These are phyloP conservation scores for Suhomyces choctaworum DNA, from an alignment of 1,139 yeast species.

Conservation along the genomic window DNA sequence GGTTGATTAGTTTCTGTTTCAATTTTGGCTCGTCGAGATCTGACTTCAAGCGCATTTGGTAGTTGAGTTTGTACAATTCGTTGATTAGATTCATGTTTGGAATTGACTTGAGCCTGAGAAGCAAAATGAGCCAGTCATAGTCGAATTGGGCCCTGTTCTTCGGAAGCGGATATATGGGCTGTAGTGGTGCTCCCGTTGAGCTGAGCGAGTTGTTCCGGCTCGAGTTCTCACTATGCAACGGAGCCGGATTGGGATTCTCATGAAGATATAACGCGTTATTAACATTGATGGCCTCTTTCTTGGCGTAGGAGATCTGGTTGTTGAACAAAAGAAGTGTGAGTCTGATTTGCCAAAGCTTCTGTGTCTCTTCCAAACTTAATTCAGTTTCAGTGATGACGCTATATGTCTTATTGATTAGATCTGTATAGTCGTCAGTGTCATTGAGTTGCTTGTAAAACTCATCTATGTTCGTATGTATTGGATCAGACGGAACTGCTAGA, in stretches of 20 bases:
- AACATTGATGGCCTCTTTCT: conserved; percentile 39
- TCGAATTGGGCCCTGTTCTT: conserved; percentile 30
- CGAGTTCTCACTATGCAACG: conserved; percentile 1
- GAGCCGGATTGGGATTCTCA: conserved; percentile 27
- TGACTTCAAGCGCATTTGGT: conserved; percentile 33
- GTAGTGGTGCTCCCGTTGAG: conserved; percentile 8
- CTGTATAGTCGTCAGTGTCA: conserved; percentile 12
- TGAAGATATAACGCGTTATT: conserved; percentile 37
- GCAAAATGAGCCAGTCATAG: conserved; percentile 27
- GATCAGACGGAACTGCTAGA: conserved; percentile 16
- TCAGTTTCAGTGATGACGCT: conserved; percentile 16
- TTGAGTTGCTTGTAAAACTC: conserved; percentile 1
- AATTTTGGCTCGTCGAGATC: conserved; percentile 9
- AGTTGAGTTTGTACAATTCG: conserved; percentile 43
- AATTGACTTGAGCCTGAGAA: conserved; percentile 39
- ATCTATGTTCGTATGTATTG: not conserved
- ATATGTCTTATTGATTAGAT: conserved; percentile 19
- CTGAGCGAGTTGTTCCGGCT: conserved; percentile 5
- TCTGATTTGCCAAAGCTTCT: conserved; percentile 43
- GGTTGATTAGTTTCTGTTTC: conserved; percentile 26
- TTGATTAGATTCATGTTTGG: conserved; percentile 39
- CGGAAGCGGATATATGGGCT: conserved; percentile 40
- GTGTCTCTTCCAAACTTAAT: conserved; percentile 13
- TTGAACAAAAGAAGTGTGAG: conserved; percentile 33
- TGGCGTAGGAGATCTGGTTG: conserved; percentile 33